These are phyloP conservation scores for Carex parvula DNA, from an alignment of 176 grass and related monocot species.

Conservation along the genomic window DNA sequence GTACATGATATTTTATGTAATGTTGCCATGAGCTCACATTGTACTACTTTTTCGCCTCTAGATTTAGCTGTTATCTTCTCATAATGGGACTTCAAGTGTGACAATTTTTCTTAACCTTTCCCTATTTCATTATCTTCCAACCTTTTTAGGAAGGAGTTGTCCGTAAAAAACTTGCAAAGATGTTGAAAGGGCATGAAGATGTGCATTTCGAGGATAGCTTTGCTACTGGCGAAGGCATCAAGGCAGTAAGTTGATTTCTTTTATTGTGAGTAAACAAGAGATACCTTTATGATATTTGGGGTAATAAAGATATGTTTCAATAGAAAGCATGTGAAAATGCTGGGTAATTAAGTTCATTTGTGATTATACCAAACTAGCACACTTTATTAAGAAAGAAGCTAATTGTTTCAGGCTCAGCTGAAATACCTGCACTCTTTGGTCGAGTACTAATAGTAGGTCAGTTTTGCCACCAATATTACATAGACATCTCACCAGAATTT, in stretches of 20 bases:
- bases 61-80: neutral
- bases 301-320: neutral
- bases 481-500: neutral
- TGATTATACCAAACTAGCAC: neutral
- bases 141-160: constrained; percentile 75
- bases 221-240: constrained; percentile 81
- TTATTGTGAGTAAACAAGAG: neutral
- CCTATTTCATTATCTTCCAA: neutral
- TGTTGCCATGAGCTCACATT: neutral
- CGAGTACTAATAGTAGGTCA: neutral
- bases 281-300: neutral
- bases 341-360: neutral
- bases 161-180: constrained; percentile 61
- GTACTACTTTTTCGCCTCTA: neutral
- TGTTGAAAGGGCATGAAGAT: constrained; percentile 72
- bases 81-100: neutral
- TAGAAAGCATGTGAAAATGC: neutral
- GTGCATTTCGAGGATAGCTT: constrained; percentile 87
- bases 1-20: neutral
- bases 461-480: neutral
- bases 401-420: neutral
- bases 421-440: neutral
- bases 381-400: neutral
- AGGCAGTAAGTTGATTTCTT: constrained; percentile 51
- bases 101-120: constrained; percentile 10